Evolutionary conservation across 2,329 filamentous ascomycete species (phyloP).

Genomic region (Colletotrichum navitas): DNA sequence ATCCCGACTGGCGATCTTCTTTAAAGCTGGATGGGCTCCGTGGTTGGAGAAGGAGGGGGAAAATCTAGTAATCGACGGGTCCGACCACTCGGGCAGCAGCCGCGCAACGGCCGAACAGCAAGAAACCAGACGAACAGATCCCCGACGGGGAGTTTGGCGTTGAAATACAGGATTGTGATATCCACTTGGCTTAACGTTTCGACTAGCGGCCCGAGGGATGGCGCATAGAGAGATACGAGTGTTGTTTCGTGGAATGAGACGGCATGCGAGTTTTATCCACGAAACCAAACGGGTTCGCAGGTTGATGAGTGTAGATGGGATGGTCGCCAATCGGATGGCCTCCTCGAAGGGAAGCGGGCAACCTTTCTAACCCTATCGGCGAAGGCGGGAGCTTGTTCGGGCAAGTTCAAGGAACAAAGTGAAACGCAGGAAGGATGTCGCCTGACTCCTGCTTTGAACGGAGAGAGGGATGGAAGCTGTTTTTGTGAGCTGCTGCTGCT

Average conservation of each 20-base stretch:
- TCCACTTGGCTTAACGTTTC: slow-evolving; percentile 38
- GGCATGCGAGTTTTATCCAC: slow-evolving; percentile 22
- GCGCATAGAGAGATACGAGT: slow-evolving; percentile 36
- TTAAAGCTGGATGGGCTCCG: slow-evolving; percentile 33
- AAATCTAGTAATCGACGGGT: slow-evolving; percentile 26
- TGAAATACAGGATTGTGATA: slow-evolving; percentile 40
- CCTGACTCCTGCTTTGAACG: slow-evolving; percentile 20
- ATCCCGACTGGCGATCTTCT: slow-evolving; percentile 37
- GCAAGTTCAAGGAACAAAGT: slow-evolving; percentile 34
- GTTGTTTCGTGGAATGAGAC: slow-evolving; percentile 31
- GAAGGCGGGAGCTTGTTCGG: slow-evolving; percentile 17
- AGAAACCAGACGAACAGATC: slow-evolving; percentile 8
- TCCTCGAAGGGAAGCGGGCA: slow-evolving; percentile 21
- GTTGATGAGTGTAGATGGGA: slow-evolving; percentile 22
- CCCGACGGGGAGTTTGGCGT: slow-evolving; percentile 26
- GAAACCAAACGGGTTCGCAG: slow-evolving; percentile 30
- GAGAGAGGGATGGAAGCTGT: slow-evolving; percentile 33
- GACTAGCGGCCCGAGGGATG: slow-evolving; percentile 40
- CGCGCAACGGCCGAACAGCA: slow-evolving; percentile 14
- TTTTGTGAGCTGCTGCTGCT: slow-evolving; percentile 32
- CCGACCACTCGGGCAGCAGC: slow-evolving; percentile 35
- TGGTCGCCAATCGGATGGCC: slow-evolving; percentile 25
- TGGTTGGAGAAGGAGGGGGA: slow-evolving; percentile 3
- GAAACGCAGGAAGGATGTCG: slow-evolving; percentile 32
- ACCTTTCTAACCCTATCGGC: neutral